These are phyloP conservation scores for Gastrolobium villosum DNA, from an alignment of 306 rosid genomes.

Conservation along the genomic window DNA sequence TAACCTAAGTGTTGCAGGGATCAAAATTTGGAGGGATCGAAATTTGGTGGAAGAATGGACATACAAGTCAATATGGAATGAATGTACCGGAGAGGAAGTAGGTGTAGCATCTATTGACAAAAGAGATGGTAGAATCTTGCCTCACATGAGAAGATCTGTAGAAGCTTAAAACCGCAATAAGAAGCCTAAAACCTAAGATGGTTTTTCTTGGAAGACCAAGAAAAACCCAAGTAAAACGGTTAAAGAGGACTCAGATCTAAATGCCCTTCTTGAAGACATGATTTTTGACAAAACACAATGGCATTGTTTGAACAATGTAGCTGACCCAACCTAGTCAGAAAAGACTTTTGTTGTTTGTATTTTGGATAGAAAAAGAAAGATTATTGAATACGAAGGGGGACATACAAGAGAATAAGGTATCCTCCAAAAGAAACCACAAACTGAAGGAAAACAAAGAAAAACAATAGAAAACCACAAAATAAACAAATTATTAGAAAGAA, in stretches of 20 bases:
- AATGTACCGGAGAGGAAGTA: not conserved
- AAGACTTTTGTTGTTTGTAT: not conserved
- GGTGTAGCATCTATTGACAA: not conserved
- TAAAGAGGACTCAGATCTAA: not conserved
- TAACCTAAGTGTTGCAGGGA: not conserved
- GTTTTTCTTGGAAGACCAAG: not conserved
- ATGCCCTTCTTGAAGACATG: not conserved
- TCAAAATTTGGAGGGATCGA: not conserved
- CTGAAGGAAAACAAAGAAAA: not conserved
- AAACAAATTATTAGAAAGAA: not conserved
- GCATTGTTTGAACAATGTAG: not conserved
- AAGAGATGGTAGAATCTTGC: not conserved
- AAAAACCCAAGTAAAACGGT: not conserved
- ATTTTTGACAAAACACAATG: not conserved
- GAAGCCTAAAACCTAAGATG: no score
- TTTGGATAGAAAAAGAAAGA: slow-evolving; percentile 2
- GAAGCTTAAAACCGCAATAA: not conserved
- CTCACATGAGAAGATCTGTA: not conserved
- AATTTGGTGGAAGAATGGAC: not conserved
- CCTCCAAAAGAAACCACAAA: slow-evolving; percentile 27
- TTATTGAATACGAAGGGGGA: not conserved
- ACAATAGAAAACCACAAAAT: slow-evolving; percentile 20
- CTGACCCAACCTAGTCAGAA: not conserved
- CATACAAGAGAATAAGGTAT: not conserved
- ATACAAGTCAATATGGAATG: slow-evolving; percentile 8